phyloP scores from a whole-genome alignment of 1,139 yeast species.

The Debaryomyces subglobosus region DNA sequence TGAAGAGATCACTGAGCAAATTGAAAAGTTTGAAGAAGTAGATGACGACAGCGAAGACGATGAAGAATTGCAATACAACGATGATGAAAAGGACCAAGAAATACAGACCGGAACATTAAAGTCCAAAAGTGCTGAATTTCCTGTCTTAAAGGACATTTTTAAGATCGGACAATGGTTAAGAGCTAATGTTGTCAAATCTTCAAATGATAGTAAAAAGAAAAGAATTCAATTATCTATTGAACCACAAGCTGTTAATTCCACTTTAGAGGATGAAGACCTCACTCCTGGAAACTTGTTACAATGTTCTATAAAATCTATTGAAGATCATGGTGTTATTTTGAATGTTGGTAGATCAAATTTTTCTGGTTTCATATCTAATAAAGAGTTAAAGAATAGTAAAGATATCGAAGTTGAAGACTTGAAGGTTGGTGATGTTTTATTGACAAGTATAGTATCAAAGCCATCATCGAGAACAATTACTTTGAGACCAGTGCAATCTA shows the following conservation, averaged over 20 bases:
- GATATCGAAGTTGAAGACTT: slow-evolving; percentile 22
- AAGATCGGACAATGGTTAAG: slow-evolving; percentile 83
- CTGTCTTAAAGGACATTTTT: slow-evolving; percentile 59
- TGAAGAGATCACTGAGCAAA: slow-evolving; percentile 55
- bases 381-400: slow-evolving; percentile 47
- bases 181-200: slow-evolving; percentile 63
- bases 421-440: slow-evolving; percentile 49
- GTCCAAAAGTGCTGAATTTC: slow-evolving; percentile 45
- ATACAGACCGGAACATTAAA: slow-evolving; percentile 32
- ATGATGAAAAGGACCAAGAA: slow-evolving; percentile 33
- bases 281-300: slow-evolving; percentile 67
- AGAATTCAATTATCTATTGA: slow-evolving; percentile 75
- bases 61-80: slow-evolving; percentile 46
- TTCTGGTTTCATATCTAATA: slow-evolving; percentile 78
- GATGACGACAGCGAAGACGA: slow-evolving; percentile 48
- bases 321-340: slow-evolving; percentile 87
- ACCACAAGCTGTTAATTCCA: slow-evolving; percentile 69
- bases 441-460: slow-evolving; percentile 49
- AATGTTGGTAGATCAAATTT: slow-evolving; percentile 62
- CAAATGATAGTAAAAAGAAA: slow-evolving; percentile 49
- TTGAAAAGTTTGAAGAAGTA: slow-evolving; percentile 53
- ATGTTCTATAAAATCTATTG: slow-evolving; percentile 74
- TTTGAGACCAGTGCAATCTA: slow-evolving; percentile 45
- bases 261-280: slow-evolving; percentile 66
- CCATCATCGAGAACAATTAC: slow-evolving; percentile 63